phyloP scores from a whole-genome alignment of 75 land plant species.

The Sequoiadendron giganteum region DNA sequence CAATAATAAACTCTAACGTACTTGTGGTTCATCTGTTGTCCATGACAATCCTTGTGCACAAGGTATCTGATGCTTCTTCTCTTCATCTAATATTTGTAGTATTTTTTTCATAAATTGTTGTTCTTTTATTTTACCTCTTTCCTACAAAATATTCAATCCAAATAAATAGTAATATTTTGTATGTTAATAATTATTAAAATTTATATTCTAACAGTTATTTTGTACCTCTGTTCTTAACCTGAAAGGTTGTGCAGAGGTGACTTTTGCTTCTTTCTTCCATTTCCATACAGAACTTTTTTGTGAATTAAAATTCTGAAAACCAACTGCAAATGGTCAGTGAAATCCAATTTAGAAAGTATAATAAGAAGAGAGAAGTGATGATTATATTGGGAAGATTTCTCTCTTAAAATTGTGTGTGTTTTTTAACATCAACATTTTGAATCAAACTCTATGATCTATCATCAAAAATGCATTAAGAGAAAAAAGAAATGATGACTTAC shows the following conservation, averaged over 20 bases:
- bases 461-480: too few relatives aligned
- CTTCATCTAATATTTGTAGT: conserved; percentile 20
- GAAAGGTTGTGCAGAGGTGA: background rate
- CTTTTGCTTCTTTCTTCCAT: background rate
- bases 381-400: too few relatives aligned
- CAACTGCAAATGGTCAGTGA: background rate
- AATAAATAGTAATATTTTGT: too few relatives aligned
- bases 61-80: conserved; percentile 29
- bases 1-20: background rate
- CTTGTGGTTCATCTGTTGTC: conserved; percentile 54
- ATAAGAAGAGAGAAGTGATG: background rate
- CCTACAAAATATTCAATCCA: conserved; percentile 1
- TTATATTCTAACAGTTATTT: background rate
- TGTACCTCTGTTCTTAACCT: background rate
- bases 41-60: conserved; percentile 42
- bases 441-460: too few relatives aligned
- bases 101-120: conserved; percentile 28
- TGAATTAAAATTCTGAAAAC: background rate
- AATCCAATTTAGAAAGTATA: background rate
- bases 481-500: background rate
- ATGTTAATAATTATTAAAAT: too few relatives aligned
- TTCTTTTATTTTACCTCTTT: conserved; percentile 35
- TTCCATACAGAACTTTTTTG: background rate
- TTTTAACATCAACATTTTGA: too few relatives aligned
- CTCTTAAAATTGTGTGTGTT: too few relatives aligned